Base-by-base conservation (phyloP, 192 early-diverging fungal genomes). In the Linnemannia hyalina region DNA sequence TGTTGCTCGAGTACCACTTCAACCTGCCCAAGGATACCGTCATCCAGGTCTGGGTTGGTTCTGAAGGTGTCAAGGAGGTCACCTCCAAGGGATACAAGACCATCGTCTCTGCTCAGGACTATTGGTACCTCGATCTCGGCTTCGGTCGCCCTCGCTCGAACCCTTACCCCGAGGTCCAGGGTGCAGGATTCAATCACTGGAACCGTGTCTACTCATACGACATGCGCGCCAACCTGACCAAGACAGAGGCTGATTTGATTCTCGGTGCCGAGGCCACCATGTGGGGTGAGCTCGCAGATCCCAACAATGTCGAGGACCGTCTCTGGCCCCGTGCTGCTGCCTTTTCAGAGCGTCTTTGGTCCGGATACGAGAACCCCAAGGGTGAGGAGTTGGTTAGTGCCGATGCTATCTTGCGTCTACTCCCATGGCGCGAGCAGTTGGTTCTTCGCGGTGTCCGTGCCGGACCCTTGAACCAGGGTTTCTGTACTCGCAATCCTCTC, bases 381-480 rank as follows among this genome's bases (percentile, higher is more conserved):
- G 93, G 93, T 38, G 85, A 92, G 29, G 83, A 82, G 54, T 90
- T 92, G 71, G 86, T 88, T n/a, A 91, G 90, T n/a, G 87, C 82
- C 2, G 91, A 94, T 70, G 93, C 92, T 29, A 89, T 90, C 4
- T 86, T 91, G 60, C 92, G 93, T 15, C 81, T 94, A 60, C 85
- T 92, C 77, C 88, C 91, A 75, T 92, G 92, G 89, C 91, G 93
- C 22, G 92, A 91, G 83, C 88, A 89, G 54, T 87, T 94, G 86
- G 88, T 94, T 15, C 89, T 88, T 4, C 93, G 93, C 57, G 93
- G 93, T 20, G 90, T 91, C 46, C 83, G 69, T n/a, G 92, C 91
- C 18, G 89, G 88, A 72, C 93, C 93, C 22, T 75, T 94, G 77
- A 91, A 92, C 90, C 92, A 92, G 75, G 91, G 92, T 44, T 94